Evolutionary conservation across 257 asterid species (phyloP).

Genomic region (Capsicum pubescens): DNA sequence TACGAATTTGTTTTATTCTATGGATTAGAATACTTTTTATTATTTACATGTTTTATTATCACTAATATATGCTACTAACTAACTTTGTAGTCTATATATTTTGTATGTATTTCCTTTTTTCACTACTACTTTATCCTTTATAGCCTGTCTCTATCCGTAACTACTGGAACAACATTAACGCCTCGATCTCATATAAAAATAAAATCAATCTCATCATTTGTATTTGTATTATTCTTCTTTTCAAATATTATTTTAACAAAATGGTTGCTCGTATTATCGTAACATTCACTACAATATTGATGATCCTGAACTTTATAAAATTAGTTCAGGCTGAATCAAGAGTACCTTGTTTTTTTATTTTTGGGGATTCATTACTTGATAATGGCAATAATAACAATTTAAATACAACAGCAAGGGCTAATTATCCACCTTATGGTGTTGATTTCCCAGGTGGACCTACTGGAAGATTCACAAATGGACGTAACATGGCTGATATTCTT

Average conservation of each 20-base stretch:
- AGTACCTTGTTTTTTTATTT: not conserved
- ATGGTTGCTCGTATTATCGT: not conserved
- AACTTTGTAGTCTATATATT: too few species aligned
- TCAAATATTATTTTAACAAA: not conserved
- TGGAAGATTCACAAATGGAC: conserved; percentile 34
- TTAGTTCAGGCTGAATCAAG: not conserved
- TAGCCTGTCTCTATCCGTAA: too few species aligned
- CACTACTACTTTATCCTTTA: too few species aligned
- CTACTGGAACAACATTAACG: too few species aligned
- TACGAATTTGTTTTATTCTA: too few species aligned
- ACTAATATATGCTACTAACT: too few species aligned
- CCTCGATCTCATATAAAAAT: too few species aligned
- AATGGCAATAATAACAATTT: not conserved
- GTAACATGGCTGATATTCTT: conserved; percentile 27
- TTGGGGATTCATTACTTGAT: conserved; percentile 15
- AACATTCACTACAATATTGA: not conserved
- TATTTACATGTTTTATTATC: too few species aligned
- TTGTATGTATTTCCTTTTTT: too few species aligned
- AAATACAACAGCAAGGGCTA: conserved; percentile 28
- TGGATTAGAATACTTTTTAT: too few species aligned
- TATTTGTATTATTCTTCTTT: not conserved
- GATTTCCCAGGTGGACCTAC: not conserved
- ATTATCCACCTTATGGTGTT: conserved; percentile 29
- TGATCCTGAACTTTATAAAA: not conserved
- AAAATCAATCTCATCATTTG: too few species aligned